Conservation (phyloP, 495 filamentous ascomycete species). For the Cudoniella acicularis region DNA sequence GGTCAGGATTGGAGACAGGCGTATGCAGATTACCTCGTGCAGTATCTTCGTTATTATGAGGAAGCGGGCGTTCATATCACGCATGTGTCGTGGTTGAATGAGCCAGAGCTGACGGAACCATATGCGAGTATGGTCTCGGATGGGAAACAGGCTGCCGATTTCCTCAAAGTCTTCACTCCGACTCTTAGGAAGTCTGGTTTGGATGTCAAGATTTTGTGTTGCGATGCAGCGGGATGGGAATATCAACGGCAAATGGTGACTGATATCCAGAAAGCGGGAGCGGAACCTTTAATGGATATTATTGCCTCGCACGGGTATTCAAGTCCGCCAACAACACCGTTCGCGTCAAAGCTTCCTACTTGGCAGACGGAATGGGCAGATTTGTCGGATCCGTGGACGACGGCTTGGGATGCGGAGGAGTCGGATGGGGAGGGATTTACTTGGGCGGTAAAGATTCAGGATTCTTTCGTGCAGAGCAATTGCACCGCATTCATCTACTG, state of each 20-base stretch:
- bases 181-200: constrained; percentile 29
- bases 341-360: constrained; percentile 1
- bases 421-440: constrained; percentile 48
- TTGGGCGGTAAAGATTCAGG: constrained; percentile 54
- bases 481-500: constrained; percentile 51
- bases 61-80: constrained; percentile 41
- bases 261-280: constrained; percentile 29
- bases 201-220: constrained; percentile 32
- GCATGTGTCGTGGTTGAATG: constrained; percentile 54
- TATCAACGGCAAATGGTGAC: constrained; percentile 21
- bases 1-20: constrained; percentile 53
- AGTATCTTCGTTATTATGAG: constrained; percentile 48
- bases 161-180: constrained; percentile 33
- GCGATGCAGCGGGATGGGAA: constrained; percentile 39
- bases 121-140: constrained; percentile 28
- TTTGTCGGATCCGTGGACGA: constrained; percentile 41
- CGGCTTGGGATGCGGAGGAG: constrained; percentile 44
- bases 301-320: constrained; percentile 37
- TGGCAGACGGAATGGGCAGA: constrained; percentile 45
- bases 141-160: constrained; percentile 33
- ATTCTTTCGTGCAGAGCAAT: constrained; percentile 39
- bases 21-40: constrained; percentile 51
- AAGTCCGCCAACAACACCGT: constrained; percentile 24
- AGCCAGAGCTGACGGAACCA: constrained; percentile 41
- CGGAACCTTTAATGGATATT: constrained; percentile 26